Conservation (phyloP, 2,329 filamentous ascomycete species). For the Zalaria obscura region DNA sequence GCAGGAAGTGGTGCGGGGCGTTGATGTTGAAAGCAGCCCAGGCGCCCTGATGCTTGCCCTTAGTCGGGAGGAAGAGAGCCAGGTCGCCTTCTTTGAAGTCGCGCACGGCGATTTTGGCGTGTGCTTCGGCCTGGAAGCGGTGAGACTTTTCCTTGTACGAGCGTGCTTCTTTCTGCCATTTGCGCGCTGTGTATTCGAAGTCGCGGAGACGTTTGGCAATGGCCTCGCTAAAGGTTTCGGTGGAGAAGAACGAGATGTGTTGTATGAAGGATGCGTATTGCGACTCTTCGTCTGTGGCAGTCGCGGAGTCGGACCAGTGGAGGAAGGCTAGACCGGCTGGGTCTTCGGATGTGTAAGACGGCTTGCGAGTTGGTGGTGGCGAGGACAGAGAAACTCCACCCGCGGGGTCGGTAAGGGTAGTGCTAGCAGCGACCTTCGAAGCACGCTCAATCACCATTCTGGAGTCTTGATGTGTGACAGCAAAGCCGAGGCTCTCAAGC, state of each 20-base stretch:
- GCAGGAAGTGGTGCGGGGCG: conserved; percentile 91
- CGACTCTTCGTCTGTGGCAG: conserved; percentile 50
- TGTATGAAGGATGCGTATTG: conserved; percentile 65
- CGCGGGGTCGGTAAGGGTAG: conserved; percentile 25
- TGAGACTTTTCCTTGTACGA: conserved; percentile 76
- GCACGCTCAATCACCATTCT: conserved; percentile 63
- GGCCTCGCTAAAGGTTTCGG: conserved; percentile 71
- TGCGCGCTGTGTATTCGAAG: conserved; percentile 81
- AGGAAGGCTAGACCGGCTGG: conserved; percentile 53
- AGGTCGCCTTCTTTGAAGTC: conserved; percentile 95
- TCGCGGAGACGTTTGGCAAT: conserved; percentile 85
- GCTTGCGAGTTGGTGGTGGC: conserved; percentile 41
- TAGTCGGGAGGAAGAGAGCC: conserved; percentile 82
- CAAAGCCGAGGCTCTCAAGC: conserved; percentile 76
- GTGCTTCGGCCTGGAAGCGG: conserved; percentile 64
- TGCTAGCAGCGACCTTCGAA: conserved; percentile 39
- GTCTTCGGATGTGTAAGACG: conserved; percentile 27
- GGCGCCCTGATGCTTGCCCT: conserved; percentile 84
- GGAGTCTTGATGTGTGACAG: conserved; percentile 55
- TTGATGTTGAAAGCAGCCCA: conserved; percentile 99
- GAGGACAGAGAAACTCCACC: conserved; percentile 41
- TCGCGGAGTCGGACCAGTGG: conserved; percentile 65
- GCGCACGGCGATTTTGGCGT: conserved; percentile 91
- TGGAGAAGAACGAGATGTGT: conserved; percentile 63
- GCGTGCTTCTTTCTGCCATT: conserved; percentile 80